These are phyloP conservation scores for Polytrichum formosum DNA, from an alignment of 225 moss, liverwort and hornwort genomes.

Conservation along the genomic window DNA sequence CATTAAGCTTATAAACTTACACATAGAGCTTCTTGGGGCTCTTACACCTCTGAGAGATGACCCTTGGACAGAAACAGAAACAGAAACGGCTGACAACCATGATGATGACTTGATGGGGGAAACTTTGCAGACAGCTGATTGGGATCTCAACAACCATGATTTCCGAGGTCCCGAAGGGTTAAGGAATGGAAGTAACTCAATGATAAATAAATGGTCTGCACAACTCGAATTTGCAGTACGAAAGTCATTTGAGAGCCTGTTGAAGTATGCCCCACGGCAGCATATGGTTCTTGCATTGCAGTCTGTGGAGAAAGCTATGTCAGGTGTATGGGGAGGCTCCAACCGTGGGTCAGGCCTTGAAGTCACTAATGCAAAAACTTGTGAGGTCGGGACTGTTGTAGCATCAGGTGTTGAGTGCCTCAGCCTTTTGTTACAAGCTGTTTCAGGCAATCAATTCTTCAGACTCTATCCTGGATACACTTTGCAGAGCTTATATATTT, in stretches of 20 bases:
- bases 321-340: constrained; percentile 60
- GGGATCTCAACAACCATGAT: constrained; percentile 35
- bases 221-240: constrained; percentile 34
- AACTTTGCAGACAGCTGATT: constrained; percentile 24
- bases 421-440: constrained; percentile 68
- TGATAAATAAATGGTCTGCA: not conserved
- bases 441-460: constrained; percentile 56
- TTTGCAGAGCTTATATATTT: too few species aligned
- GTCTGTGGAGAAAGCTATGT: constrained; percentile 72
- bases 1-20: constrained; percentile 67
- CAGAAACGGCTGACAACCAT: constrained; percentile 3
- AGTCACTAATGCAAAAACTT: constrained; percentile 26
- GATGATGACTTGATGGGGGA: constrained; percentile 15
- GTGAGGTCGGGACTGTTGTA: constrained; percentile 51
- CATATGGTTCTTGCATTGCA: constrained; percentile 84
- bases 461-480: too few species aligned
- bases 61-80: constrained; percentile 5
- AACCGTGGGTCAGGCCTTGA: constrained; percentile 50
- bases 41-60: constrained; percentile 27
- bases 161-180: constrained; percentile 14
- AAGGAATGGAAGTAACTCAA: constrained; percentile 16
- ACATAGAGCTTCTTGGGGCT: constrained; percentile 70
- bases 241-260: constrained; percentile 60
- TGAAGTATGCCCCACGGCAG: constrained; percentile 76
- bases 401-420: constrained; percentile 85